Percentiles rank a stretch among this genome's conserved stretches.
Conservation (phyloP, 2,329 filamentous ascomycete species). For the Fonsecaea erecta region DNA sequence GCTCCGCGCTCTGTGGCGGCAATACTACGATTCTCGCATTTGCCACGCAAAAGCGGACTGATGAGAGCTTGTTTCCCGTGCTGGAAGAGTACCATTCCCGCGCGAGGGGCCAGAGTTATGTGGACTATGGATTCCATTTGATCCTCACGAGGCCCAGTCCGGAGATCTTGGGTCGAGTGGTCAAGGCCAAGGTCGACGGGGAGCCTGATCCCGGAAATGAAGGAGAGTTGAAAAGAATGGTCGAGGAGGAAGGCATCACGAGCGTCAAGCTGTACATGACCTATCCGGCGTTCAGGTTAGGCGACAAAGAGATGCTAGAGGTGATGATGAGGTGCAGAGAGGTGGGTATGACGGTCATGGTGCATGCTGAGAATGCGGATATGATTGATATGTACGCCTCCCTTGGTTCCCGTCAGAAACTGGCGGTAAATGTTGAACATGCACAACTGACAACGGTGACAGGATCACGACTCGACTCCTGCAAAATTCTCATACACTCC, state of each 20-base stretch:
- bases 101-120: conserved; percentile 54
- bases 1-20: conserved; percentile 62
- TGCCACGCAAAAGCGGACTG: conserved; percentile 57
- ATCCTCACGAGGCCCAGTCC: conserved; percentile 45
- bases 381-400: conserved; percentile 45
- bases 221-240: conserved; percentile 47
- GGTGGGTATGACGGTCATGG: conserved; percentile 53
- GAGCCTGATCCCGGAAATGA: conserved; percentile 29
- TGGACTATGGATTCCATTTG: conserved; percentile 60
- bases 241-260: conserved; percentile 49
- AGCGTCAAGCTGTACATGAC: conserved; percentile 56
- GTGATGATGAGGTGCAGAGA: conserved; percentile 49
- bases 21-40: conserved; percentile 65
- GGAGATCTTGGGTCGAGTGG: conserved; percentile 45
- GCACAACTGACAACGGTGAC: conserved; percentile 37
- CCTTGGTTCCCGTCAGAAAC: background rate
- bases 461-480: conserved; percentile 35
- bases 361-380: conserved; percentile 54
- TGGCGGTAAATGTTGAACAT: background rate
- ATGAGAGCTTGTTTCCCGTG: conserved; percentile 52
- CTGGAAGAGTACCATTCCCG: conserved; percentile 55
- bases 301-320: conserved; percentile 49
- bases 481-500: conserved; percentile 30
- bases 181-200: conserved; percentile 43
- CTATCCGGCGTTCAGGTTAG: conserved; percentile 49